phyloP scores from a whole-genome alignment of 768 basidiomycete genomes.

The Hypholoma fasciculare region DNA sequence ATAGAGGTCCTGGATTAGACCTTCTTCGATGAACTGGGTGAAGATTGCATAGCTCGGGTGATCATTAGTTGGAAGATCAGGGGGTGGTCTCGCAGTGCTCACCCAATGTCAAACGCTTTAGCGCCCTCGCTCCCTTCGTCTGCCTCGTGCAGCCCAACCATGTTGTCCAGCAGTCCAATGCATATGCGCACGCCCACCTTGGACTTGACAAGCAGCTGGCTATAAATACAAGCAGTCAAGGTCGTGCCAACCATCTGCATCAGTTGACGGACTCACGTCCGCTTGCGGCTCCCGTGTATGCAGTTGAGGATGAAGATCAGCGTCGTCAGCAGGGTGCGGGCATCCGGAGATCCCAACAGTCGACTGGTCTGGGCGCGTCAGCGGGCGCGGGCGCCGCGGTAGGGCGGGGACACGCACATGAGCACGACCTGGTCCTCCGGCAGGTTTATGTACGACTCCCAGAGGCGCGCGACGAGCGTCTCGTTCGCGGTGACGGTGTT shows the following conservation, averaged over 20 bases:
- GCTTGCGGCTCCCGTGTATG: constrained; percentile 51
- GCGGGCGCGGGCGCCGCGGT: constrained; percentile 1
- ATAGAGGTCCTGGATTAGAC: constrained; percentile 61
- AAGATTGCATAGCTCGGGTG: constrained; percentile 62
- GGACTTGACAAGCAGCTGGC: constrained; percentile 53
- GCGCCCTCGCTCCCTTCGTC: constrained; percentile 64
- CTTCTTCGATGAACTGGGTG: constrained; percentile 59
- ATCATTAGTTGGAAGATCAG: constrained; percentile 8
- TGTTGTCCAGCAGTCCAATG: constrained; percentile 65
- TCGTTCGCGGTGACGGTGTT: constrained; percentile 83
- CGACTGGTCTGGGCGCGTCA: constrained; percentile 39
- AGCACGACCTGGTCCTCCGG: constrained; percentile 76
- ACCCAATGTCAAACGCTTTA: constrained; percentile 80
- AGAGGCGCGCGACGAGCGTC: constrained; percentile 51
- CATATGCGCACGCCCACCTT: constrained; percentile 65
- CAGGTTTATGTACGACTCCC: constrained; percentile 64
- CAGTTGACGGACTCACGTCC: constrained; percentile 48
- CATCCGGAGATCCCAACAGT: constrained; percentile 64
- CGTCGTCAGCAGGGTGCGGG: constrained; percentile 56
- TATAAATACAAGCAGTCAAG: constrained; percentile 23
- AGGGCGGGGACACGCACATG: constrained; percentile 48
- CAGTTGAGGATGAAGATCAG: constrained; percentile 77
- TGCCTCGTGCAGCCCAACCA: constrained; percentile 70
- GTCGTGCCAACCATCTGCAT: constrained; percentile 6
- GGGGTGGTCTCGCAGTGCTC: constrained; percentile 15